Evolutionary conservation across 2,329 filamentous ascomycete genomes (phyloP).

Genomic region (Domatiomyces globalis): DNA sequence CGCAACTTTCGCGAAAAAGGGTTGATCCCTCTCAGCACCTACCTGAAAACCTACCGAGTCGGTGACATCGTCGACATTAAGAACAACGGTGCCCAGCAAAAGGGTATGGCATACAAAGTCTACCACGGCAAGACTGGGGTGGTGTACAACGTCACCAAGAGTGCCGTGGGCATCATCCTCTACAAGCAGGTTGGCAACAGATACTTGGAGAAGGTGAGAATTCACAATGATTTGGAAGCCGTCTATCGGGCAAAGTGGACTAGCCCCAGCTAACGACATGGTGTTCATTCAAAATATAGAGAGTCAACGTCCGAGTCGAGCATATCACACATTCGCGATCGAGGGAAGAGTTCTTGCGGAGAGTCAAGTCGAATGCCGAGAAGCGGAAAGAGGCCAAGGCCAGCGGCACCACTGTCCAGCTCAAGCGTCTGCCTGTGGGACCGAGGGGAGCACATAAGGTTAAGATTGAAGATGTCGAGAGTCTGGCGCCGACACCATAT

Average conservation of each 20-base stretch:
- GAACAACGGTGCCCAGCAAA: slow-evolving; percentile 95
- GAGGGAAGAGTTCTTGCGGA: slow-evolving; percentile 87
- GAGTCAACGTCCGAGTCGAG: slow-evolving; percentile 97
- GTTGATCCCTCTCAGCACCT: slow-evolving; percentile 83
- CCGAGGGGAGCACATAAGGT: slow-evolving; percentile 73
- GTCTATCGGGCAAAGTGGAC: background rate
- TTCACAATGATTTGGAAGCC: background rate
- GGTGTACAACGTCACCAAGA: slow-evolving; percentile 98
- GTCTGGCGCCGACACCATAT: slow-evolving; percentile 80
- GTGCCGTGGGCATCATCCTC: slow-evolving; percentile 93
- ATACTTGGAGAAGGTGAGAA: slow-evolving; percentile 78
- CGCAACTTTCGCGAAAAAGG: slow-evolving; percentile 91
- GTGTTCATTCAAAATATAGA: slow-evolving; percentile 22
- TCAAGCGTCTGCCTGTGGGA: slow-evolving; percentile 76
- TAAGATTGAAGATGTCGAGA: slow-evolving; percentile 64
- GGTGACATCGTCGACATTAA: slow-evolving; percentile 99
- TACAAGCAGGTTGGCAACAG: slow-evolving; percentile 99
- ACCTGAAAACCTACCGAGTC: slow-evolving; percentile 62
- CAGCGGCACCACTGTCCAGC: slow-evolving; percentile 70
- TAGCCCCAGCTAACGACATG: background rate
- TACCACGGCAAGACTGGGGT: slow-evolving; percentile 99
- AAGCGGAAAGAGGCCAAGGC: slow-evolving; percentile 88
- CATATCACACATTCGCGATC: slow-evolving; percentile 91
- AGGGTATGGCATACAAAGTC: slow-evolving; percentile 99
- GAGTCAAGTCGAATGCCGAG: slow-evolving; percentile 91